Percentiles rank a stretch among this genome's conserved stretches.
Evolutionary conservation across 2,329 filamentous ascomycete species (phyloP).

Genomic region (Pseudopyricularia javanii): DNA sequence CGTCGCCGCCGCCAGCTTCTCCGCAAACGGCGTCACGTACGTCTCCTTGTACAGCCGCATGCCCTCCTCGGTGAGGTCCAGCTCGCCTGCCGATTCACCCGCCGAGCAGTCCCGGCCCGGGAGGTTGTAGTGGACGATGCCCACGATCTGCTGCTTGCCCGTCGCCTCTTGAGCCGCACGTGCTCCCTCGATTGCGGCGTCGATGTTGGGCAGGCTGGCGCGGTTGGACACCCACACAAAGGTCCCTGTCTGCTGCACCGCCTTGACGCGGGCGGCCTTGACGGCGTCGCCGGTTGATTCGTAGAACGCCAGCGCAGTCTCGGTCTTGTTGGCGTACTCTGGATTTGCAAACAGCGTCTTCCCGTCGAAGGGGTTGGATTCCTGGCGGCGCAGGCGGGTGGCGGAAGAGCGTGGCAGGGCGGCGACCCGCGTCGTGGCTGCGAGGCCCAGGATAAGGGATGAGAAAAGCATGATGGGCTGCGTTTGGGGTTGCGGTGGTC

Average conservation of each 20-base stretch:
- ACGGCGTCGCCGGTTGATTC: slow-evolving; percentile 18
- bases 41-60: slow-evolving; percentile 25
- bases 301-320: slow-evolving; percentile 23
- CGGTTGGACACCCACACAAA: slow-evolving; percentile 30
- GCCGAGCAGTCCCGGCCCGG: slow-evolving; percentile 32
- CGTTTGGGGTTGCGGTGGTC: not conserved
- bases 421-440: slow-evolving; percentile 8
- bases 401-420: slow-evolving; percentile 6
- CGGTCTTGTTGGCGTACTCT: slow-evolving; percentile 26
- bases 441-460: slow-evolving; percentile 8
- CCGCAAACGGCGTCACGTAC: slow-evolving; percentile 25
- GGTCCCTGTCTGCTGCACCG: slow-evolving; percentile 25
- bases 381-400: not conserved
- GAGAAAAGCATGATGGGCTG: slow-evolving; percentile 12
- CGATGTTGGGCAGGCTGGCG: slow-evolving; percentile 22
- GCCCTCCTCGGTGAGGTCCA: slow-evolving; percentile 20
- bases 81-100: slow-evolving; percentile 27
- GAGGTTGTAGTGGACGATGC: slow-evolving; percentile 30
- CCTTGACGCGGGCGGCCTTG: slow-evolving; percentile 23
- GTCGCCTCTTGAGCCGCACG: slow-evolving; percentile 20
- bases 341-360: slow-evolving; percentile 34
- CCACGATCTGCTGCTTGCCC: slow-evolving; percentile 24
- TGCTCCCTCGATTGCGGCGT: slow-evolving; percentile 24
- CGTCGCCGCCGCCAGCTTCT: slow-evolving; percentile 20
- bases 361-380: slow-evolving; percentile 30